Evolutionary conservation across 306 rosid genomes (phyloP).

Genomic region (Mimosa bimucronata): DNA sequence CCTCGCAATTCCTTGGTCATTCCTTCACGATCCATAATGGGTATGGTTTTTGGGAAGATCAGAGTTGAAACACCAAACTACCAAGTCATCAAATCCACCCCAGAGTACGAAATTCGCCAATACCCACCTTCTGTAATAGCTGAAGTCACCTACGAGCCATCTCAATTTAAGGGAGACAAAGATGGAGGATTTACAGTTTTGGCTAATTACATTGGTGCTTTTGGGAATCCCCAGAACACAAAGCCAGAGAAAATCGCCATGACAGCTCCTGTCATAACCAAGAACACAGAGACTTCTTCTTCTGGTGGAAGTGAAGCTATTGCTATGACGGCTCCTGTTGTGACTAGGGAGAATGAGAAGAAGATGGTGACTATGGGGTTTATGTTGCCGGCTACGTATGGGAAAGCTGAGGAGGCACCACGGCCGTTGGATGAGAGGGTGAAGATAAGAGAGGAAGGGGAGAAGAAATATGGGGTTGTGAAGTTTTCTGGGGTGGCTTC

Average conservation of each 20-base stretch:
- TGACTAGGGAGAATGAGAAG: constrained; percentile 53
- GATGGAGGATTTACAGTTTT: constrained; percentile 80
- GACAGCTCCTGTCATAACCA: constrained; percentile 85
- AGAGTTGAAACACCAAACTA: constrained; percentile 64
- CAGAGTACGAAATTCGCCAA: constrained; percentile 72
- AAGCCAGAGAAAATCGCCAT: constrained; percentile 82
- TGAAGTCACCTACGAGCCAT: constrained; percentile 74
- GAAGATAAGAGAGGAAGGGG: constrained; percentile 74
- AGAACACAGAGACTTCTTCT: neutral
- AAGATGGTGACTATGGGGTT: constrained; percentile 77
- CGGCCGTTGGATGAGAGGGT: constrained; percentile 83
- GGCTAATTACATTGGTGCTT: constrained; percentile 82
- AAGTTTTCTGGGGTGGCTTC: constrained; percentile 67
- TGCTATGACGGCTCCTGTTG: constrained; percentile 82
- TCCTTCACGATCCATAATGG: constrained; percentile 50
- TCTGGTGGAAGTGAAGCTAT: constrained; percentile 47
- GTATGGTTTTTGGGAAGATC: constrained; percentile 78
- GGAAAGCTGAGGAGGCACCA: constrained; percentile 79
- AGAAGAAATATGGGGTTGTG: constrained; percentile 76
- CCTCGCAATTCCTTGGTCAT: neutral
- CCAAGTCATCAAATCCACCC: constrained; percentile 52
- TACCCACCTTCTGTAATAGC: constrained; percentile 71
- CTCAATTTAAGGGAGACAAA: constrained; percentile 70
- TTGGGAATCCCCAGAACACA: constrained; percentile 71
- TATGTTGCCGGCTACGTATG: constrained; percentile 60